These are phyloP conservation scores for Ascocoryne sarcoides DNA, from an alignment of 2,329 filamentous ascomycete genomes.

Conservation along the genomic window DNA sequence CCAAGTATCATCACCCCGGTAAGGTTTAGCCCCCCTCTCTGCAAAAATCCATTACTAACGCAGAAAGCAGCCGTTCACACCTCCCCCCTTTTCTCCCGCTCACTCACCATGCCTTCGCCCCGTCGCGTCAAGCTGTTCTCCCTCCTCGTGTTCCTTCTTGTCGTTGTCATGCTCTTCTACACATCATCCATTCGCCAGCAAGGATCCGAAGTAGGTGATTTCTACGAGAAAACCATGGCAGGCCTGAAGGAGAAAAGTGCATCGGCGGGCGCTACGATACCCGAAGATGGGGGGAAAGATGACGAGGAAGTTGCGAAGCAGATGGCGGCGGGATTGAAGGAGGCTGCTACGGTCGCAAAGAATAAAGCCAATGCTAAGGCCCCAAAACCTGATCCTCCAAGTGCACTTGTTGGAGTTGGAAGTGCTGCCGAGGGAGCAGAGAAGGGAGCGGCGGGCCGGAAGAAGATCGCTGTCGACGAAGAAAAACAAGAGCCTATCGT, in stretches of 20 bases:
- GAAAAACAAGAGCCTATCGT: slow-evolving; percentile 26
- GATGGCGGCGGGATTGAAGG: slow-evolving; percentile 54
- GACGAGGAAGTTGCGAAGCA: slow-evolving; percentile 47
- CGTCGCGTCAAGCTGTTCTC: slow-evolving; percentile 61
- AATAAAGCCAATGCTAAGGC: slow-evolving; percentile 60
- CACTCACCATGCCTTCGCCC: slow-evolving; percentile 52
- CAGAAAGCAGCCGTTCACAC: background rate
- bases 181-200: slow-evolving; percentile 47
- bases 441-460: slow-evolving; percentile 42
- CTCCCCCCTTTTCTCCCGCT: background rate
- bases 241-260: slow-evolving; percentile 34
- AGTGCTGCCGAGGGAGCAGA: slow-evolving; percentile 28
- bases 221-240: slow-evolving; percentile 51
- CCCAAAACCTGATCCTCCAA: slow-evolving; percentile 49
- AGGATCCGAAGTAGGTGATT: slow-evolving; percentile 41
- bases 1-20: too few relatives aligned
- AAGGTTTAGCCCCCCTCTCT: too few relatives aligned
- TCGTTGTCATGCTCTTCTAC: slow-evolving; percentile 66
- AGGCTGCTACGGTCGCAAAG: slow-evolving; percentile 61
- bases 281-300: slow-evolving; percentile 30
- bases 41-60: too few relatives aligned
- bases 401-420: slow-evolving; percentile 41
- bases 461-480: slow-evolving; percentile 30
- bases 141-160: slow-evolving; percentile 52
- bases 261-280: background rate